Evolutionary conservation across 768 basidiomycete genomes (phyloP), one percentile per base, ranked within the genome.

Genomic region (Rhodotorula graminis): DNA sequence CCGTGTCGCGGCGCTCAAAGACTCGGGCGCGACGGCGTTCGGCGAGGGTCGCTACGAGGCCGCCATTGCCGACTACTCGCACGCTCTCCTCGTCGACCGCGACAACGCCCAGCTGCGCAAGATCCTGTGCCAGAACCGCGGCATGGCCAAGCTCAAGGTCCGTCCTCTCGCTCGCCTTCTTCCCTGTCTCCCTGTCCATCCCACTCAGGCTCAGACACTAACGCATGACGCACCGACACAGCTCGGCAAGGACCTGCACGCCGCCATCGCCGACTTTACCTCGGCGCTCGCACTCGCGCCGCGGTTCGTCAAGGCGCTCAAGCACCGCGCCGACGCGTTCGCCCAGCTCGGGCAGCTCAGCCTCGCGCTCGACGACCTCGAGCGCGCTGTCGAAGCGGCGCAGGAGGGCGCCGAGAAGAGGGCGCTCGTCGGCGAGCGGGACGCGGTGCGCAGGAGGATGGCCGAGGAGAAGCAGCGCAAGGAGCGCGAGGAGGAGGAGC

Each of bases 41-140:
- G 91, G 91, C 80, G 64, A 77, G 0, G 84, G 85, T 4, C 83
- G 83, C 67, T 80, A 87, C 47, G 77, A 84, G 40, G 88, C 89
- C 31, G 92, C 92, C 0, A 80, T 87, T 11, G 83, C 84, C 1
- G 87, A 85, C 74, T 93, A 93, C 77, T 83, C 83, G 11, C 88
- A 89, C 68, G 87, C 89, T 7, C 80, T 93, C 31, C 76, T 77
- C 12, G 90, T 91, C 31, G 83, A 85, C 27, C 80, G 87, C 1
- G 86, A 85, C 74, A 91, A 91, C 19, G 90, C 90, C 8, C 86
- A 89, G 65, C 88, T 93, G 33, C 88, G 90, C 23, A 90, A 90
- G 2, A 88, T 89, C 3, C 82, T 93, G 6, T 82, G 91, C 16
- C 89, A 88, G 2, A 93, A 93, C 77, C 88, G 91, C 15, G 92